Conservation (phyloP, 2,329 filamentous ascomycete species). For the Alternaria sp. region DNA sequence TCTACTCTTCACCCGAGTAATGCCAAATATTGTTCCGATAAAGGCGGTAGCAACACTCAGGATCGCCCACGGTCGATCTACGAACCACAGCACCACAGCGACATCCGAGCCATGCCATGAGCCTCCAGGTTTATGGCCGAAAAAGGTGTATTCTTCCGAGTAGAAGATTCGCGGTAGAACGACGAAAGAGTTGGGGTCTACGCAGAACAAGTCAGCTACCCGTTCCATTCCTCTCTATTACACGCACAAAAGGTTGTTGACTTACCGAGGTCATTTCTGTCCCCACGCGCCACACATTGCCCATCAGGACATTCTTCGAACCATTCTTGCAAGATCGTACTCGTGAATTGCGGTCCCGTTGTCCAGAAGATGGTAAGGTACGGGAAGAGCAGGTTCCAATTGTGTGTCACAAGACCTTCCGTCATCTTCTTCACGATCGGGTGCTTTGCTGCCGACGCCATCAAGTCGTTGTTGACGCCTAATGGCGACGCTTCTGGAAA, state of each 20-base stretch:
- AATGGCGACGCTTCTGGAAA: slow-evolving; percentile 32
- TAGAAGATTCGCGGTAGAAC: slow-evolving; percentile 42
- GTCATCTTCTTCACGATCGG: slow-evolving; percentile 35
- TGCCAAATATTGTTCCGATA: background rate
- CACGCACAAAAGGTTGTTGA: background rate
- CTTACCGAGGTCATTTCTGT: background rate
- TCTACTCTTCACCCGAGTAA: background rate
- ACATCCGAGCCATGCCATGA: slow-evolving; percentile 46
- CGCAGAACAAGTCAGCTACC: background rate
- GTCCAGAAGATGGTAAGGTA: slow-evolving; percentile 45
- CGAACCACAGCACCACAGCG: slow-evolving; percentile 40
- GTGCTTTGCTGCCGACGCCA: slow-evolving; percentile 32
- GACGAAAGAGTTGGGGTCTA: slow-evolving; percentile 23
- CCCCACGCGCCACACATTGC: background rate
- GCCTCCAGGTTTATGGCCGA: slow-evolving; percentile 42
- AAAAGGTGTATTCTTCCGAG: slow-evolving; percentile 43
- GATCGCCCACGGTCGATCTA: slow-evolving; percentile 20
- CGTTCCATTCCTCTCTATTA: background rate
- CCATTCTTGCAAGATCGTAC: slow-evolving; percentile 38
- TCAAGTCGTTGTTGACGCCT: slow-evolving; percentile 37
- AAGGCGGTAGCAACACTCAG: slow-evolving; percentile 6
- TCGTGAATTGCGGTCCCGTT: slow-evolving; percentile 42
- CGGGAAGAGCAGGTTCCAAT: slow-evolving; percentile 32
- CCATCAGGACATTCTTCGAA: slow-evolving; percentile 7
- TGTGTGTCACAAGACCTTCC: slow-evolving; percentile 14